Evolutionary conservation across 2,329 filamentous ascomycete genomes (phyloP), one percentile per base, ranked within the genome.

Genomic region (Cladosporium colombiae): DNA sequence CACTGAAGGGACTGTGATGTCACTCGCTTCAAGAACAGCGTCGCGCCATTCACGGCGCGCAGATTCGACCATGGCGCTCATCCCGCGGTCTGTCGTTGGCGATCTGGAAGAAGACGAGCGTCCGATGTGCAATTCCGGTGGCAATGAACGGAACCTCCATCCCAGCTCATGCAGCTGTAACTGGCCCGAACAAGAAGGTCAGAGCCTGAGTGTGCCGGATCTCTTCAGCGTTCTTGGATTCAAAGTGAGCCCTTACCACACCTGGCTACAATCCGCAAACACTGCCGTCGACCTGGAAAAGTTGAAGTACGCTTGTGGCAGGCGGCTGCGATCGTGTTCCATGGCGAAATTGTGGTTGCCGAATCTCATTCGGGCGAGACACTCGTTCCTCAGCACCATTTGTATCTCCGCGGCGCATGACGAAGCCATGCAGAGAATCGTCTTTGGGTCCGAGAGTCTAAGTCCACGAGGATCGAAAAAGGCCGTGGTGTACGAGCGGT

Each of bases 381-480:
- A 71, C 37, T 71, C 74, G 1, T 76, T 76, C 40, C 63, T 76
- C 25, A 74, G 72, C 65, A 76, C 73, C 3, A 65, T 77, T 1
- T 74, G 71, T 60, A 72, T 76, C 13, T 74, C 74, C 3, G 68
- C 75, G 11, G 73, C 74, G 3, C 73, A 77, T 40, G 71, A 74
- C 8, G 74, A 76, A 52, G 71, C 75, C 50, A 77, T 77, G 74
- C 68, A 67, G 27, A 68, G 70, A 57, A 68, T 65, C 13, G 62
- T 68, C 2, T 65, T 68, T 23, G 66, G 68, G 3, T 65, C 69
- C 1, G 65, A 70, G 35, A 65, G 70, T 49, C 57, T 70, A 16
- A 65, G 70, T 49, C 59, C 68, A 16, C 62, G 56, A 10, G 66
- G 46, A n/a, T 31, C 46, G n/a, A 62, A 52, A 16, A 53, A 53